Evolutionary conservation across 2,329 filamentous ascomycete genomes (phyloP).

Genomic region (Scedosporium apiospermum): DNA sequence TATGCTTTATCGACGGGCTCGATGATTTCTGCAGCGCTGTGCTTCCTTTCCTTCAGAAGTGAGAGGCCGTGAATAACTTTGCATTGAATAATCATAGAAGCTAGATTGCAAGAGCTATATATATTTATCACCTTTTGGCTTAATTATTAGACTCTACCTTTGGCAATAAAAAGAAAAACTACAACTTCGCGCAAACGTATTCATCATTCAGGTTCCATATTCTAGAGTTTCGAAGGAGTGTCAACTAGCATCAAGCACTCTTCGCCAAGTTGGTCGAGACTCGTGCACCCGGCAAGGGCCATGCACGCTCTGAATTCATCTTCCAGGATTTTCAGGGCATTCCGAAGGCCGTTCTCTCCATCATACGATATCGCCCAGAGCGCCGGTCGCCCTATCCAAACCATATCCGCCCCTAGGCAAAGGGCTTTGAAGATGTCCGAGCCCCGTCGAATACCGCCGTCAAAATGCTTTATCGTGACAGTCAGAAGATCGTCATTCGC

Average conservation of each 20-base stretch:
- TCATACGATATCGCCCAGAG: conserved; percentile 25
- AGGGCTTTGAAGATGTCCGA: conserved; percentile 30
- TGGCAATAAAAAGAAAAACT: background rate
- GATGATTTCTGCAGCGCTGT: conserved; percentile 20
- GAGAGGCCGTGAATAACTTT: background rate
- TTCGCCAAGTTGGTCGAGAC: conserved; percentile 8
- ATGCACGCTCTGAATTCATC: conserved; percentile 22
- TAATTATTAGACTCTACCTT: background rate
- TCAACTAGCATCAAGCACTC: conserved; percentile 6
- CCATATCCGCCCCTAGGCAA: conserved; percentile 28
- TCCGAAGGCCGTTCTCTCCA: conserved; percentile 18
- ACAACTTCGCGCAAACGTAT: background rate
- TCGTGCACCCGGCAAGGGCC: conserved; percentile 14
- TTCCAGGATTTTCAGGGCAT: conserved; percentile 29
- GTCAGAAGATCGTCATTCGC: too few species aligned
- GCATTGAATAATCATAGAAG: background rate
- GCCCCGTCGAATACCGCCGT: conserved; percentile 29
- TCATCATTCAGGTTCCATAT: background rate
- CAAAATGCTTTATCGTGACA: conserved; percentile 12
- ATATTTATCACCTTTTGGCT: background rate
- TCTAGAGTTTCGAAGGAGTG: conserved; percentile 5
- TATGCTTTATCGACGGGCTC: conserved; percentile 26
- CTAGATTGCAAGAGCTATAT: background rate
- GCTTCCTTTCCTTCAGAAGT: conserved; percentile 14
- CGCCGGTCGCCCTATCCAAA: conserved; percentile 33